Base-by-base conservation (phyloP, 768 basidiomycete genomes). In the Auriscalpium microsporum region DNA sequence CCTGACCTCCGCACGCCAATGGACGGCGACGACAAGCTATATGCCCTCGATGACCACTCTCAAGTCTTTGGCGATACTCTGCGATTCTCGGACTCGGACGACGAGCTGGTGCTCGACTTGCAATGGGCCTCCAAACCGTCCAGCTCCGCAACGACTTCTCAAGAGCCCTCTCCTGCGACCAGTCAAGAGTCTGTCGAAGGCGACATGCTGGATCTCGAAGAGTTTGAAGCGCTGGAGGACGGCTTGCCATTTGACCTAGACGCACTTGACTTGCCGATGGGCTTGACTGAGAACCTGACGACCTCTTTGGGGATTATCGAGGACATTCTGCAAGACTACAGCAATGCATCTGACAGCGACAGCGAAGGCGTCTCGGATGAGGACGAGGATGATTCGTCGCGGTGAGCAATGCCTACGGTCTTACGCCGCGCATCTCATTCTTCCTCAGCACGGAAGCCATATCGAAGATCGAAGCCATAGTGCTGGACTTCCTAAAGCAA, bases 401-500 rank as follows among this genome's bases (percentile, higher is more conserved):
- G 17, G 40, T 42, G 40, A 13, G 40, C 40, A 42, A 14, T 5
- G 3, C 6, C 13, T 42, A 34, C 28, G 28, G 28, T 48, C 28
- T 10, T 48, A n/a, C 10, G 28, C 23, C 14, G 28, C 48, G 48
- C 28, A 28, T 28, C 28, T 28, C 28, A 48, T 16, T 48, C n/a
- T 10, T 45, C 44, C 8, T 13, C 14, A 28, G 17, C 17, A 0
- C 17, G 10, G 8, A 28, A 33, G 17, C 19, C 17, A 10, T 48
- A 6, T 14, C 17, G 17, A 36, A 36, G 8, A 35, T 52, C 9
- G 52, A 52, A 45, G 14, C n/a, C 8, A 34, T 52, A 8, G 52
- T 52, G 6, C 23, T 52, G 13, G 58, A 58, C 10, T 61, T 68
- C 19, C 49, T 69, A 11, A 34, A 50, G 2, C 64, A 67, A 45